Evolutionary conservation across 805 yeast species (phyloP).

Genomic region (Candida caryicola): DNA sequence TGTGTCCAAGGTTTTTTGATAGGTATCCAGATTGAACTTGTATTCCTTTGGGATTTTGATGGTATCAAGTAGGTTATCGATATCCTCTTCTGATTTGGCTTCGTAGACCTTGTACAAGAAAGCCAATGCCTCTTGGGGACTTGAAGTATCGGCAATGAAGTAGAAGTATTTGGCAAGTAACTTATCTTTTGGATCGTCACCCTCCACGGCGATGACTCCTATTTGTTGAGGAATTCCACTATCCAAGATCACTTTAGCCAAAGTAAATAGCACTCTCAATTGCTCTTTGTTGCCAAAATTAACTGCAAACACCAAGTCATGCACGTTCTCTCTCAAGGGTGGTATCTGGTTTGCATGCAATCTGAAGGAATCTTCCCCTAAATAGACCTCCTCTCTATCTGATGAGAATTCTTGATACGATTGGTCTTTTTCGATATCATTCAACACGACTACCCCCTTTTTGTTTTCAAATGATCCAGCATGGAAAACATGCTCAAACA

Average conservation of each 20-base stretch:
- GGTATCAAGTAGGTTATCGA: constrained; percentile 18
- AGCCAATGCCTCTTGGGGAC: constrained; percentile 36
- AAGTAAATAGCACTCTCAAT: constrained; percentile 46
- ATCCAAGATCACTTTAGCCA: constrained; percentile 48
- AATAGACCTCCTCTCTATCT: constrained; percentile 45
- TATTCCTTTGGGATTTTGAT: constrained; percentile 18
- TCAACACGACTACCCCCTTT: constrained; percentile 63
- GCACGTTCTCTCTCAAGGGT: constrained; percentile 66
- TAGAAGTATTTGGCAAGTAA: constrained; percentile 32
- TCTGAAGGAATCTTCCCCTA: constrained; percentile 15
- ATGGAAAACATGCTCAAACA: constrained; percentile 26
- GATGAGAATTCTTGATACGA: constrained; percentile 46
- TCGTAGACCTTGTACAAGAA: constrained; percentile 37
- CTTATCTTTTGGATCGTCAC: constrained; percentile 25
- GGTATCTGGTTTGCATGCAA: constrained; percentile 62
- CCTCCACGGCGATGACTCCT: constrained; percentile 71
- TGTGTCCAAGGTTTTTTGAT: constrained; percentile 20
- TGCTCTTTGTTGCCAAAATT: constrained; percentile 56
- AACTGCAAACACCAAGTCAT: constrained; percentile 67
- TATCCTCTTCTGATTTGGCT: constrained; percentile 22
- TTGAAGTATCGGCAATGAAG: constrained; percentile 29
- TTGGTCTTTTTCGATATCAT: constrained; percentile 67
- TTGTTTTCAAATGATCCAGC: constrained; percentile 11
- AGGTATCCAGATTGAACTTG: constrained; percentile 15
- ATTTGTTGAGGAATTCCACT: constrained; percentile 72